A percentile compares a stretch with the other conserved stretches of the same genome.
These are phyloP conservation scores for Fragaria nilgerrensis DNA, from an alignment of 306 rosid species.

Conservation along the genomic window DNA sequence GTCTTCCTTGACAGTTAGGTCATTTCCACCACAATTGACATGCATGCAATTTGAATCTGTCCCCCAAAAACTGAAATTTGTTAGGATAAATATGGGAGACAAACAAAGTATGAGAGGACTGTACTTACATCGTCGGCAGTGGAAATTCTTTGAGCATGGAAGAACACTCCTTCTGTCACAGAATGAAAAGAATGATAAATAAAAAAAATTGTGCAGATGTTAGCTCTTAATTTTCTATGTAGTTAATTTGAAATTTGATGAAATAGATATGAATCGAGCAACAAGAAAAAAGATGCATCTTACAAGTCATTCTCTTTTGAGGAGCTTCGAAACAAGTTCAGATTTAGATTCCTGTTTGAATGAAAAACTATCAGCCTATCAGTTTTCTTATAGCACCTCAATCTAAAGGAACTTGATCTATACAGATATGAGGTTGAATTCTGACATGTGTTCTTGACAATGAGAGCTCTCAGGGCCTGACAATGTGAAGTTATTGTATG, in stretches of 20 bases:
- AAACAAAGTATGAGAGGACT: not conserved
- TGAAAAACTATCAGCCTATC: constrained; percentile 15
- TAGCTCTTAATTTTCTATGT: not conserved
- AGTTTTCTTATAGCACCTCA: constrained; percentile 13
- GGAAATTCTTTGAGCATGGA: constrained; percentile 48
- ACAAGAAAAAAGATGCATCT: constrained; percentile 25
- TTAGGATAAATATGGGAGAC: not conserved
- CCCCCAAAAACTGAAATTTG: not conserved
- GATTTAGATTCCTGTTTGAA: constrained; percentile 48
- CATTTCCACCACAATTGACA: constrained; percentile 51
- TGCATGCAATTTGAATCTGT: constrained; percentile 61
- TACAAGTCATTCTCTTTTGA: constrained; percentile 40
- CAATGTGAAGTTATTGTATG: constrained; percentile 69
- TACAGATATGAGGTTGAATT: not conserved
- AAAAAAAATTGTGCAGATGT: not conserved
- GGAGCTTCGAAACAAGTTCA: constrained; percentile 61
- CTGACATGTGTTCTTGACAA: constrained; percentile 52
- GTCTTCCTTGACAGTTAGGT: constrained; percentile 20
- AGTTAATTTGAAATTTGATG: not conserved
- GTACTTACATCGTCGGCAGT: constrained; percentile 62
- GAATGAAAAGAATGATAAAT: not conserved
- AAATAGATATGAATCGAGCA: not conserved
- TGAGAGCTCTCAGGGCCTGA: constrained; percentile 41
- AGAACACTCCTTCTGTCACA: constrained; percentile 38
- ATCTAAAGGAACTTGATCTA: constrained; percentile 9